Percentiles rank a stretch among this genome's conserved stretches.
These are phyloP conservation scores for Mycena haematopus DNA, from an alignment of 768 basidiomycete species.

Conservation along the genomic window DNA sequence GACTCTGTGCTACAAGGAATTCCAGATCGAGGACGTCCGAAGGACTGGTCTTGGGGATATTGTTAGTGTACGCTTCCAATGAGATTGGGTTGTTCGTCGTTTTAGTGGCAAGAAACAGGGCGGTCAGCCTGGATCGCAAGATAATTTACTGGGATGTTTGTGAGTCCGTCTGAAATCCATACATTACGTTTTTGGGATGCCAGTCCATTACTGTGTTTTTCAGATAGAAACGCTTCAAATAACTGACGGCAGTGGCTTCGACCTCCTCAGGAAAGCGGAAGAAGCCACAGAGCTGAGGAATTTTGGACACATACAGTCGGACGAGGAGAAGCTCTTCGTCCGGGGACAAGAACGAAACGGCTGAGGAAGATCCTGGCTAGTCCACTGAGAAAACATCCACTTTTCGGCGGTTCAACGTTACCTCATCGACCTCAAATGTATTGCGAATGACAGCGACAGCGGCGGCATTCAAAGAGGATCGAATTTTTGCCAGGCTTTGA, in stretches of 20 bases:
- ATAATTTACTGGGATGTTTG: slow-evolving; percentile 12
- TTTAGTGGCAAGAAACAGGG: slow-evolving; percentile 94
- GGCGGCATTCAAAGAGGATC: slow-evolving; percentile 72
- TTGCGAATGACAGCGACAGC: slow-evolving; percentile 79
- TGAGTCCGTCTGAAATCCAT: slow-evolving; percentile 34
- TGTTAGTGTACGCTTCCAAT: slow-evolving; percentile 81
- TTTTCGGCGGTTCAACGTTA: slow-evolving; percentile 39
- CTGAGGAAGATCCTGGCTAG: slow-evolving; percentile 75
- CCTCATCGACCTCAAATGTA: slow-evolving; percentile 83
- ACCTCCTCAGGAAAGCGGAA: slow-evolving; percentile 93
- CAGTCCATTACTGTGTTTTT: slow-evolving; percentile 99
- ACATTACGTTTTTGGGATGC: slow-evolving; percentile 99
- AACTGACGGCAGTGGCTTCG: slow-evolving; percentile 89
- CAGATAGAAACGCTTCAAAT: slow-evolving; percentile 96
- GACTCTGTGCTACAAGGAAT: slow-evolving; percentile 93
- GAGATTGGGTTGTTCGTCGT: slow-evolving; percentile 95
- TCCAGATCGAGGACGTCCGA: slow-evolving; percentile 93
- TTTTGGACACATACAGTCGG: slow-evolving; percentile 86
- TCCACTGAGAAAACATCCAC: slow-evolving; percentile 19
- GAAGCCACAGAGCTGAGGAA: slow-evolving; percentile 82
- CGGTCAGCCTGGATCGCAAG: slow-evolving; percentile 75
- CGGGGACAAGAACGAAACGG: slow-evolving; percentile 76
- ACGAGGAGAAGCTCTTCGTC: slow-evolving; percentile 90
- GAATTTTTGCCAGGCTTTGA: slow-evolving; percentile 62
- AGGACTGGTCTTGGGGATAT: slow-evolving; percentile 81